Base-by-base conservation (phyloP, 2,329 filamentous ascomycete species). In the Neoarthrinium moseri region DNA sequence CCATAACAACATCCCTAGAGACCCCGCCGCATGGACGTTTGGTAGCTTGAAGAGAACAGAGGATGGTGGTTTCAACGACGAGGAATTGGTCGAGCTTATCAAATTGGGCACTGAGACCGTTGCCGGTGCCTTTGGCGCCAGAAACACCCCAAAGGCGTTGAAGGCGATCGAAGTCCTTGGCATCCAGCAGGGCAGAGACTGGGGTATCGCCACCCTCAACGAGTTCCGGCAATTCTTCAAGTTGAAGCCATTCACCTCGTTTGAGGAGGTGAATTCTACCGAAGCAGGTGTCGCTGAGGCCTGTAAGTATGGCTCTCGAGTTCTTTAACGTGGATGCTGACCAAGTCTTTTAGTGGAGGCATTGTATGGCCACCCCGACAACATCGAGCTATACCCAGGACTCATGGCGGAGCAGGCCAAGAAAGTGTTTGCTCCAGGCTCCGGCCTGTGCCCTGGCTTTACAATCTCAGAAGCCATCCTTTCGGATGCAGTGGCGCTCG, bases 401-500 rank as follows among this genome's bases (percentile, higher is more conserved):
- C 55, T 82, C 6, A 71, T 81, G 54, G 68, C 75, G 7, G 80
- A 83, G 58, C 70, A 73, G 44, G 69, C 77, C 12, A 83, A 83
- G 54, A 70, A 73, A 4, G 55, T 76, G 13, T 11, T 37, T 6
- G 17, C 21, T 2, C 35, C 35, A 18, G 35, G 35, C 13, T 29
- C 22, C 13, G 30, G 33, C 7, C 18, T 35, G 20, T 37, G 33
- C 17, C 15, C 24, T 7, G 68, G 71, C 1, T 66, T 68, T 1
- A 73, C 18, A 69, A 80, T 18, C 73, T 71, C 43, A 73, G 71
- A 1, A 36, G 77, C 77, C 30, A 73, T 84, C 10, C 65, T 84
- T n/a, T 80, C 78, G 1, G 81, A 84, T 53, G 81, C 81, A 3
- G 71, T 82, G 2, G 74, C 75, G 0, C 68, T 84, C 7, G 78